Base-by-base conservation (phyloP, 805 yeast genomes). In the Saccharomycopsis sp. region DNA sequence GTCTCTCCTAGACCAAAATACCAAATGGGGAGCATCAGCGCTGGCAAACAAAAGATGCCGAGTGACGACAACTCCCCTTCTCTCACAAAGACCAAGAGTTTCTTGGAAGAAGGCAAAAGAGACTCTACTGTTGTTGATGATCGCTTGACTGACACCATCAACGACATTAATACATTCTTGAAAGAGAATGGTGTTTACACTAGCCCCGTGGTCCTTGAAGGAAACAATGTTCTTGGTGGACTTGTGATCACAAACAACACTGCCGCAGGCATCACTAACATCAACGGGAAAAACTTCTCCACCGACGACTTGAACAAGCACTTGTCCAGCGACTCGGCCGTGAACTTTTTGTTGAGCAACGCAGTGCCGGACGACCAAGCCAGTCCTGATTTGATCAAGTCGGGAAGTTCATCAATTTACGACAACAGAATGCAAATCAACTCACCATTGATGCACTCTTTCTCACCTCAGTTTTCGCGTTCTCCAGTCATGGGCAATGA, bases 161-260 rank as follows among this genome's bases (percentile, higher is more conserved):
- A 42, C 25, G 49, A 46, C 31, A 46, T 46, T 17, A 46, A 46
- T 23, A 32, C 23, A 9, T 46, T 46, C 17, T 32, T 46, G 18
- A 27, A 39, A 23, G 46, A 46, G 8, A 46, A 46, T 36, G 49
- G 47, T 16, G 49, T 46, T 21, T 42, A 42, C 36, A 42, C 47
- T 12, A 35, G 41, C 20, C 44, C 44, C 7, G 49, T 46, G 6
- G 15, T 39, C 13, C 38, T 46, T 25, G 47, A 46, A 22, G 42
- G 41, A 21, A 40, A 44, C n/a, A 36, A 39, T 16, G 43, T 46
- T 3, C 31, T 46, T 1, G 46, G 49, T 4, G 47, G 47, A 5
- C 27, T 46, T 17, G 49, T 46, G 9, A 34, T 46, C 30, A 30
- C 33, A 13, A 34, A 32, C 19, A n/a, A 23, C 13, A 22, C 19